phyloP scores from a whole-genome alignment of 129 eudicot genomes.

The Calendula officinalis region DNA sequence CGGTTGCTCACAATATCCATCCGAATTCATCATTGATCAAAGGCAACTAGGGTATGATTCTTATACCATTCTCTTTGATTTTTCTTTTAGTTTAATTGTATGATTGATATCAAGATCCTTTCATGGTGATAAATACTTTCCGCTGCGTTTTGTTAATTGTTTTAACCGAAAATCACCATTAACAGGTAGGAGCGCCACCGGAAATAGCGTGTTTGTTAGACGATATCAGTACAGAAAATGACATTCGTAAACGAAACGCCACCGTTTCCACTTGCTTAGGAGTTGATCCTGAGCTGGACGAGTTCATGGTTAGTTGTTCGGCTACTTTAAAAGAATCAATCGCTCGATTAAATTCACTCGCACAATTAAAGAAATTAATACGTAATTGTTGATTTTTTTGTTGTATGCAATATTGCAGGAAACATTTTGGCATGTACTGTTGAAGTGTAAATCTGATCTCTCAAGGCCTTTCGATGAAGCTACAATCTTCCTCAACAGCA shows the following conservation, averaged over 20 bases:
- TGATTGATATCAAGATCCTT: no score
- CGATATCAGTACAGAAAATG: conserved; percentile 62
- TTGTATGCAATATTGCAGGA: conserved; percentile 45
- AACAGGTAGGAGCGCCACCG: conserved; percentile 91
- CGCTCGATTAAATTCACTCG: neutral
- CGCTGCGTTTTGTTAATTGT: no score
- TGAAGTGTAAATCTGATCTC: conserved; percentile 86
- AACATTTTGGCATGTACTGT: conserved; percentile 57
- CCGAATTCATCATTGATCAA: no score
- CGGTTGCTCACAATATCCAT: no score
- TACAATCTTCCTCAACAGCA: conserved; percentile 57
- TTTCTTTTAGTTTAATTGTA: no score
- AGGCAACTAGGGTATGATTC: no score
- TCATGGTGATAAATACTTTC: no score
- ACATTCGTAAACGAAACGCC: conserved; percentile 39
- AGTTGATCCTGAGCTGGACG: conserved; percentile 91
- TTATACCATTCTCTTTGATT: no score
- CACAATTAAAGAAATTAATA: no score
- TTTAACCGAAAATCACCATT: no score
- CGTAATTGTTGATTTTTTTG: neutral
- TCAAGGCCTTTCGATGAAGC: conserved; percentile 92
- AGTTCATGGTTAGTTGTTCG: conserved; percentile 64
- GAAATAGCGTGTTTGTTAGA: conserved; percentile 68
- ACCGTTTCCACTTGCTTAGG: conserved; percentile 46
- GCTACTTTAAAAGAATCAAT: neutral